Conservation (phyloP, 768 basidiomycete genomes). For the Tulasnella sp. region DNA sequence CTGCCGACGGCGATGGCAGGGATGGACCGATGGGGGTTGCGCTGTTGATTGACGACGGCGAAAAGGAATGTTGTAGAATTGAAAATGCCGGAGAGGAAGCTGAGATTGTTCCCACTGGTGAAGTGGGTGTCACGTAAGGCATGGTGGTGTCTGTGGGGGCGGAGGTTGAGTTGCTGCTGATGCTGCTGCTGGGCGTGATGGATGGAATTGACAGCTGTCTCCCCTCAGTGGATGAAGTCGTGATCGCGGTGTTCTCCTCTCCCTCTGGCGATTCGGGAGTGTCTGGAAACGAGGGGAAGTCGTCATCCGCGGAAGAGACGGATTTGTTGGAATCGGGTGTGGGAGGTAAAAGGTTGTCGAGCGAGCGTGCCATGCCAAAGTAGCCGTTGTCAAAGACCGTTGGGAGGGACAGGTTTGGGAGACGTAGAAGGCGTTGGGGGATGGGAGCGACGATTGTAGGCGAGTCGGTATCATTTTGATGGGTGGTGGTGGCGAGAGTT, state of each 20-base stretch:
- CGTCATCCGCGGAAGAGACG: background rate
- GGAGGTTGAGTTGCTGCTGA: too few relatives aligned
- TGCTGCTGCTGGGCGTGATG: too few relatives aligned
- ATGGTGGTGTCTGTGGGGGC: background rate
- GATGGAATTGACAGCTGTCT: background rate
- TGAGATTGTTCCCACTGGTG: background rate
- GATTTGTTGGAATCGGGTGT: background rate
- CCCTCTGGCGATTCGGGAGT: background rate
- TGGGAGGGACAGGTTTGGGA: background rate
- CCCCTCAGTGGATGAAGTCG: background rate
- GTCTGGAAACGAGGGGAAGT: background rate
- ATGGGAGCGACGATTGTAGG: background rate
- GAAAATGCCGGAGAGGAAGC: background rate
- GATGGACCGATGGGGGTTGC: background rate
- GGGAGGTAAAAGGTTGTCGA: background rate
- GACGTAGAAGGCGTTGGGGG: background rate
- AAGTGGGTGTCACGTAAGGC: constrained; percentile 11
- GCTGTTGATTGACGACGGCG: background rate
- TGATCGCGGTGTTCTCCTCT: background rate
- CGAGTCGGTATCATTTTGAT: background rate
- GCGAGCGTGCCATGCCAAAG: background rate
- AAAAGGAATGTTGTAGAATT: background rate
- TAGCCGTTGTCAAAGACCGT: background rate
- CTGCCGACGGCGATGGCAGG: background rate
- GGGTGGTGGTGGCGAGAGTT: background rate